Base-by-base conservation (phyloP, 495 filamentous ascomycete species). In the Penicillium subrubescens region DNA sequence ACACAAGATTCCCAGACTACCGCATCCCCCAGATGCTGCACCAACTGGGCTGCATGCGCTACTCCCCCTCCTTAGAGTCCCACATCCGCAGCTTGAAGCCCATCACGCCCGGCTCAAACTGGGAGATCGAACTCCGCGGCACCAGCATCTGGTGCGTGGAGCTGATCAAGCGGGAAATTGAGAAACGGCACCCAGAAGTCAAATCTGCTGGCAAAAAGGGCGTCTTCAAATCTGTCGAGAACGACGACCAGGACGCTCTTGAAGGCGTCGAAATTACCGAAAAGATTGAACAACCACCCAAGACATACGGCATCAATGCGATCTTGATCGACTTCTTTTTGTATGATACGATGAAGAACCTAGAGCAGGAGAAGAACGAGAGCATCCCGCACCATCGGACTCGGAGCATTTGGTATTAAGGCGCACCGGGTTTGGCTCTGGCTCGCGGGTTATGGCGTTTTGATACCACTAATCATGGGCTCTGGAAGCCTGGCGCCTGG, bases 311-410 rank as follows among this genome's bases (percentile, higher is more conserved):
- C 15, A 75, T 97, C 72, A 98, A 97, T 71, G 95, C 95, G 1
- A 90, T 97, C 39, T 71, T 98, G 62, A 94, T 99, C 59, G 95
- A 99, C 73, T 98, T 97, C 74, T 97, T 96, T 72, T 80, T 99
- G 44, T 98, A 98, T 72, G 95, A 98, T 78, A 89, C 89, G 3
- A 90, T 94, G 77, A 98, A 98, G 75, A 87, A 88, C 62, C 73
- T 91, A 73, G 93, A 97, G 68, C 71, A 67, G 8, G 80, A 84
- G 17, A 73, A 79, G 5, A 27, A 76, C 71, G 87, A 90, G 65
- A 81, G 74, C 41, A 89, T 95, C 51, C 92, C 92, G n/a, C 94
- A 97, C 76, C 94, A 98, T 76, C 84, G 94, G 64, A 97, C 93
- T 29, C 86, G 94, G 69, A 95, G 93, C 68, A 97, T 98, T 65